Evolutionary conservation across 1,284 basidiomycete species (phyloP), one percentile per base, ranked within the genome.

Genomic region (Kalmanozyma brasiliensis): DNA sequence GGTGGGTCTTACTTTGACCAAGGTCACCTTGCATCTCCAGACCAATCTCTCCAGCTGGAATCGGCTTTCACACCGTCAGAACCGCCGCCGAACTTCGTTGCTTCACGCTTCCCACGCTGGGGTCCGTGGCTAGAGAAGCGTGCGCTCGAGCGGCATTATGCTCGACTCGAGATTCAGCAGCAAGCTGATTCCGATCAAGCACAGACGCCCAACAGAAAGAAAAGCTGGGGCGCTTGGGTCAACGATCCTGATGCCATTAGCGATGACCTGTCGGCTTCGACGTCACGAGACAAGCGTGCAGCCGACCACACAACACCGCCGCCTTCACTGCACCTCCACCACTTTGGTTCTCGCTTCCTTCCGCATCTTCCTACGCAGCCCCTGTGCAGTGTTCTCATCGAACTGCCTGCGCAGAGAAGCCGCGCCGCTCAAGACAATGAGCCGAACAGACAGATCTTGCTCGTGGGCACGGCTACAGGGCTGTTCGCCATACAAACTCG

Each of bases 281-380:
- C 14, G 7, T 4, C 38, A 14, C 16, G 17, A 13, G n/a, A 41
- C n/a, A 2, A 30, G 13, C 11, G 19, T 34, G 6, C 32, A 16
- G 14, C 11, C 1, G 8, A 22, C 3, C 23, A 43, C 9, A 23
- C 56, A 10, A 20, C 49, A 3, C 29, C 44, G 7, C 32, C 51
- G 22, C 65, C 71, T 17, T 56, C 74, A 4, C 44, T 76, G 10
- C 71, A 76, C 36, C 14, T 64, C 0, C 60, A 68, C 23, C 55
- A 64, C 19, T 72, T 61, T 26, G 74, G 74, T 4, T 74, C 67
- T 17, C 53, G 74, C 29, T 76, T 76, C 46, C 63, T 76, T 9
- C 70, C 74, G 8, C 74, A 76, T 41, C 47, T 76, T 11, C 42
- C 52, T 24, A 62, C 72, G 11, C 63, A 74, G 48, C 74, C 74